These are phyloP conservation scores for Skeletonema menzelii DNA, from an alignment of 108 stramenopile genomes.

Conservation along the genomic window DNA sequence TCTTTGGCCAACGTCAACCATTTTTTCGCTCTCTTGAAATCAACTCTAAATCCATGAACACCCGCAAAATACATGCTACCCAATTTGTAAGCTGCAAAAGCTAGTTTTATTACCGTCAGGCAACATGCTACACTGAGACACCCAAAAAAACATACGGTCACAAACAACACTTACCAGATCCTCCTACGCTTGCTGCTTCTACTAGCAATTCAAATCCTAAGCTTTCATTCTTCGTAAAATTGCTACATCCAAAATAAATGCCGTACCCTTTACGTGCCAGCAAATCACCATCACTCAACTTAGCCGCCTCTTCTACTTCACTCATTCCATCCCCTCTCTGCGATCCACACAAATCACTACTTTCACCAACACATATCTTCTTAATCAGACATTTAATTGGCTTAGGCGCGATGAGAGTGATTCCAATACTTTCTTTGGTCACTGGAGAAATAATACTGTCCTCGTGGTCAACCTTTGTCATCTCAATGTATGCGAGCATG, in stretches of 20 bases:
- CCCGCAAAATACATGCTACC: slow-evolving; percentile 16
- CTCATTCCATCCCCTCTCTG: slow-evolving; percentile 3
- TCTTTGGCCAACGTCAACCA: slow-evolving; percentile 10
- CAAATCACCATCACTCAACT: slow-evolving; percentile 11
- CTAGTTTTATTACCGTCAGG: not conserved
- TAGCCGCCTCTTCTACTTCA: slow-evolving; percentile 13
- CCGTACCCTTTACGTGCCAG: slow-evolving; percentile 12
- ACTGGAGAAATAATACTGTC: slow-evolving; percentile 1
- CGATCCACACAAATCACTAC: slow-evolving; percentile 6
- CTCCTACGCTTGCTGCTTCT: slow-evolving; percentile 16
- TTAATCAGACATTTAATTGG: slow-evolving; percentile 14
- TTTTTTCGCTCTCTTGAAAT: slow-evolving; percentile 4
- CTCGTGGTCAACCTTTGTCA: not conserved
- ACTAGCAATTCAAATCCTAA: slow-evolving; percentile 14
- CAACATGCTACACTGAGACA: not conserved
- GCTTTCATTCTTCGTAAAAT: slow-evolving; percentile 6
- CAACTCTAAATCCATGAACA: slow-evolving; percentile 10
- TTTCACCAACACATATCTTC: not conserved
- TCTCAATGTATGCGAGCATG: not conserved
- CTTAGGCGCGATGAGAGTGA: not conserved
- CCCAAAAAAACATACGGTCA: not conserved
- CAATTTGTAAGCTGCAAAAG: slow-evolving; percentile 24
- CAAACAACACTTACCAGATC: slow-evolving; percentile 8
- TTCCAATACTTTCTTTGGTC: not conserved
- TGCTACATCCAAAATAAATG: slow-evolving; percentile 12